These are phyloP conservation scores for Apocynum venetum DNA, from an alignment of 257 asterid genomes.

Conservation along the genomic window DNA sequence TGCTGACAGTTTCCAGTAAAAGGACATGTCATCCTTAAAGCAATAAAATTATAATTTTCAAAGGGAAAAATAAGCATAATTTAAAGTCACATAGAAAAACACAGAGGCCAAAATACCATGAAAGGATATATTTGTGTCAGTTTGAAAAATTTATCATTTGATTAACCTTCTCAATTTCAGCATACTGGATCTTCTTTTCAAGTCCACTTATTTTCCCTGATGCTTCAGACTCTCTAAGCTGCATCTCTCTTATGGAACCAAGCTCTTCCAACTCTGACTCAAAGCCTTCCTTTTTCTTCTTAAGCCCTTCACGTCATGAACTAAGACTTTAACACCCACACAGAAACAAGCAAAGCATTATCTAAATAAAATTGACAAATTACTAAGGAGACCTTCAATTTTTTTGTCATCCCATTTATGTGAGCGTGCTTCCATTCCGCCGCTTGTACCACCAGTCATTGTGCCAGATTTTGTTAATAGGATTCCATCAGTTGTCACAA, in stretches of 20 bases:
- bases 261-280: conserved; percentile 85
- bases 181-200: conserved; percentile 93
- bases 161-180: conserved; percentile 90
- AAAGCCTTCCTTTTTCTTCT: conserved; percentile 74
- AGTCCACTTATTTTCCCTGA: conserved; percentile 95
- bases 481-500: conserved; percentile 94
- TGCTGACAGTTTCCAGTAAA: background rate
- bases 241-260: conserved; percentile 97
- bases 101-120: background rate
- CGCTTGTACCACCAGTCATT: conserved; percentile 99
- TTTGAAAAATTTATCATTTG: background rate
- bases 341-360: conserved; percentile 18
- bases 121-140: background rate
- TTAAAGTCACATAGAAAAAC: background rate
- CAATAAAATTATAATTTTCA: background rate
- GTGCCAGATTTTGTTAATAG: conserved; percentile 94
- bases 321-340: background rate
- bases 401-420: conserved; percentile 98
- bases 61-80: background rate
- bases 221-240: conserved; percentile 93
- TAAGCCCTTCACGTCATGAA: conserved; percentile 48
- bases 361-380: background rate
- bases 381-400: conserved; percentile 62
- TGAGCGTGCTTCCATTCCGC: conserved; percentile 98
- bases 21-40: background rate